Evolutionary conservation across 2,329 filamentous ascomycete genomes (phyloP).

Genomic region (Ambrosiella xylebori): DNA sequence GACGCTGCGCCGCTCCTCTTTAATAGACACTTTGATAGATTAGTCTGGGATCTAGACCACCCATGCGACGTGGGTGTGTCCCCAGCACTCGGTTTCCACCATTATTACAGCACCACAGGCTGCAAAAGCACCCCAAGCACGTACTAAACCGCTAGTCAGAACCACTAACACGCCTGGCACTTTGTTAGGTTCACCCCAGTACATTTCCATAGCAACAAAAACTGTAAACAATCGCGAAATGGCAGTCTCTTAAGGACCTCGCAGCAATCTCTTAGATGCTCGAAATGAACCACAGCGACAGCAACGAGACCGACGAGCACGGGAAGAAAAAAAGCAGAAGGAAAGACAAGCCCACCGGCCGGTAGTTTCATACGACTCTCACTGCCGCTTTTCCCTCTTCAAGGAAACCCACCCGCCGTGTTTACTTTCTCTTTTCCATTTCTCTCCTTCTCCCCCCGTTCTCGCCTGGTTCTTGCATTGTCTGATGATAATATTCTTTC

Average conservation of each 20-base stretch:
- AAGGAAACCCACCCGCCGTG: neutral
- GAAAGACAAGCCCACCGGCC: neutral
- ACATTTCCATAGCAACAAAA: neutral
- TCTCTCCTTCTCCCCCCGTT: neutral
- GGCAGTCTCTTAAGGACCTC: neutral
- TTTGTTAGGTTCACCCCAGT: neutral
- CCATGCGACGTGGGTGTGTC: neutral
- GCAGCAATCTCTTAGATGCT: neutral
- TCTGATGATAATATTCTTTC: neutral
- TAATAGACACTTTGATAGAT: neutral
- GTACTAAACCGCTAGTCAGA: neutral
- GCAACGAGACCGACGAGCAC: neutral
- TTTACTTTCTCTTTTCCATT: neutral
- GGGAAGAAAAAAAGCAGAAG: neutral
- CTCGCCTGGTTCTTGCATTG: neutral
- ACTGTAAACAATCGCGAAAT: neutral
- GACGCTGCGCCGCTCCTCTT: neutral
- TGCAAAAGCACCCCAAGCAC: too few relatives aligned
- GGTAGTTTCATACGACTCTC: neutral
- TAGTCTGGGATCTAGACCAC: neutral
- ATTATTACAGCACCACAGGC: too few relatives aligned
- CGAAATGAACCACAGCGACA: neutral
- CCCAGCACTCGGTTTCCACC: neutral
- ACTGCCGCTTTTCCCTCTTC: neutral
- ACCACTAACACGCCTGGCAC: neutral